Base-by-base conservation (phyloP, 2,329 filamentous ascomycete genomes). In the Paraphaeosphaeria minitans region DNA sequence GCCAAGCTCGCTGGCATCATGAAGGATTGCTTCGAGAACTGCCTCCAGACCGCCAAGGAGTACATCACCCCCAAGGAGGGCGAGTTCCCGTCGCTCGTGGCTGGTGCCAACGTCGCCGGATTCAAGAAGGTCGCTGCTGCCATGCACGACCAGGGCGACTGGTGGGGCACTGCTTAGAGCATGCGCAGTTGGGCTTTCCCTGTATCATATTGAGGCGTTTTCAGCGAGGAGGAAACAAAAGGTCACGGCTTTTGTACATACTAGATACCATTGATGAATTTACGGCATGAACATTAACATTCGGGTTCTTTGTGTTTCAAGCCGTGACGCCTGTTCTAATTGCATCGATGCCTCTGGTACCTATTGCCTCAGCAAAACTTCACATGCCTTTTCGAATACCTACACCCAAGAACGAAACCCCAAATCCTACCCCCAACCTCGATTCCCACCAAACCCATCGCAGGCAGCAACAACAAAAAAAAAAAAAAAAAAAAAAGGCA, bases 91-190 rank as follows among this genome's bases (percentile, higher is more conserved):
- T 93, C 88, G 68, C 84, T 98, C 75, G 93, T 98, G 42, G 93
- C 92, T 59, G 95, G 95, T 70, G 91, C 89, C 83, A 98, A 98
- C 83, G 97, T 99, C 82, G 95, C 95, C 61, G 95, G 95, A 59
- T 98, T 97, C 83, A 89, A 90, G 81, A 99, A 98, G 89, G 94
- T 98, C 56, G 93, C 89, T 53, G 85, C 87, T 71, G 94, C 95
- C 73, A 98, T 98, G 94, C 86, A 90, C 77, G 92, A 96, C 79
- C 94, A 97, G 81, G 95, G 95, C 73, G 94, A 98, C 80, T 98
- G 93, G 94, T 98, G 85, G 73, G 74, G 63, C 71, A 68, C 50
- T 48, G 53, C 53, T 55, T 47, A 42, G 10, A 41, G 16, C 5
- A 19, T 39, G 35, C 14, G 37, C 31, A 42, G 12, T 24, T 8